A percentile compares a stretch with the other conserved stretches of the same genome.
These are phyloP conservation scores for Barnettozyma hawaiiensis DNA, from an alignment of 1,139 yeast genomes.

Conservation along the genomic window DNA sequence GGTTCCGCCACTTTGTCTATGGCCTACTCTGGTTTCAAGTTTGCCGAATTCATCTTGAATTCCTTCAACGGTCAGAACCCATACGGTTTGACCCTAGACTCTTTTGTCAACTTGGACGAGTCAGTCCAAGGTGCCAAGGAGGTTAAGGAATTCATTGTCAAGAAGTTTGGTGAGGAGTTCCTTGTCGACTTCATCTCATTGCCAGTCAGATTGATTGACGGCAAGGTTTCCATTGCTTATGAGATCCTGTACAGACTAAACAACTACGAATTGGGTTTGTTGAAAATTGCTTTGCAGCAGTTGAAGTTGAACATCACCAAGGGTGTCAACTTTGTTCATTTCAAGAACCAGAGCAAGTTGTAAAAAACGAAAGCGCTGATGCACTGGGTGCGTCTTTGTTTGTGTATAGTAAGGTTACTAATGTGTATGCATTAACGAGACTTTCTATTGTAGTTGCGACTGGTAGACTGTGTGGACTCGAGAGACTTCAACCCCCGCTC, in stretches of 20 bases:
- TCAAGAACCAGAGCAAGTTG: constrained; percentile 21
- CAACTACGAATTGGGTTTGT: constrained; percentile 40
- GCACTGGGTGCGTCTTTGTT: constrained; percentile 1
- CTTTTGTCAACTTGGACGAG: constrained; percentile 52
- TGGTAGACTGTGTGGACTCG: background rate
- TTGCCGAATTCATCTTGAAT: constrained; percentile 46
- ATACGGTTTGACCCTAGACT: constrained; percentile 25
- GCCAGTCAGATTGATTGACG: constrained; percentile 51
- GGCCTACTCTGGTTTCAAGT: constrained; percentile 73
- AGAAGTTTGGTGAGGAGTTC: constrained; percentile 14
- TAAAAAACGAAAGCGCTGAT: no score
- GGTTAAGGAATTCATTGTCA: constrained; percentile 32
- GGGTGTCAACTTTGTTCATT: constrained; percentile 52
- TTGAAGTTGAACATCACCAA: constrained; percentile 52
- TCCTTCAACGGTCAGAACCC: constrained; percentile 34
- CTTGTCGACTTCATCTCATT: constrained; percentile 52
- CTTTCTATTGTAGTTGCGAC: background rate
- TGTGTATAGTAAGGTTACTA: background rate
- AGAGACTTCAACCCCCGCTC: background rate
- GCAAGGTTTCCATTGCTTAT: constrained; percentile 41
- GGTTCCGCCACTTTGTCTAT: constrained; percentile 75
- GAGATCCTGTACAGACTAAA: constrained; percentile 40
- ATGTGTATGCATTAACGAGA: background rate
- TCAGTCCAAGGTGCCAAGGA: constrained; percentile 47
- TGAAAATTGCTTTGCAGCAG: constrained; percentile 48